phyloP scores from a whole-genome alignment of 306 rosid species.

The Castanopsis chinensis region DNA sequence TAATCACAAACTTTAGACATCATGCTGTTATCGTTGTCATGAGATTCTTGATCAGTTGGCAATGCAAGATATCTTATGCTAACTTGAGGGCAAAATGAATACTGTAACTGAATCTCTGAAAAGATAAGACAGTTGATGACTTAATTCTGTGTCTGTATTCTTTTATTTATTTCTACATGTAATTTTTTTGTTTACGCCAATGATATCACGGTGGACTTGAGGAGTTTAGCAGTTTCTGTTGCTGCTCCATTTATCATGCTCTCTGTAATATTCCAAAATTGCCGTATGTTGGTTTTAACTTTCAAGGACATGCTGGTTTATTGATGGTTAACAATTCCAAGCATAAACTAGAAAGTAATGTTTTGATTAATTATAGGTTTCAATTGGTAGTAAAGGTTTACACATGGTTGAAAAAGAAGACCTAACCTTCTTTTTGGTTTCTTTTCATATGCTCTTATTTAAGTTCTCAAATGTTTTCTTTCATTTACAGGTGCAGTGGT shows the following conservation, averaged over 20 bases:
- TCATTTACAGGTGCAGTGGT: conserved; percentile 89
- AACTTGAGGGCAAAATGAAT: not conserved
- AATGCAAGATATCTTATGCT: not conserved
- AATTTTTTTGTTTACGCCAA: not conserved
- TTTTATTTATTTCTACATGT: not conserved
- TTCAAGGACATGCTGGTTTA: not conserved
- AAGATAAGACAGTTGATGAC: not conserved
- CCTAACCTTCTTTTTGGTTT: not conserved
- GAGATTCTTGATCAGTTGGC: not conserved
- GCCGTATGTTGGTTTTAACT: not conserved
- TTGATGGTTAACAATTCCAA: not conserved
- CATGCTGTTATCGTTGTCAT: not conserved
- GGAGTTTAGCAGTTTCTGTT: not conserved
- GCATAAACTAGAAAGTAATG: not conserved
- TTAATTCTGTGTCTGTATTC: not conserved
- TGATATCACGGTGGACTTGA: not conserved
- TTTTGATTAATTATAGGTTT: not conserved
- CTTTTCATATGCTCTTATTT: conserved; percentile 1
- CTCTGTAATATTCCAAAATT: not conserved
- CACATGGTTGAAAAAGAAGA: not conserved
- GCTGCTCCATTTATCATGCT: not conserved
- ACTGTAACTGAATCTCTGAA: not conserved
- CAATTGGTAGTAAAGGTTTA: not conserved
- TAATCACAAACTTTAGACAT: not conserved
- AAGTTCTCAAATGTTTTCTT: conserved; percentile 8